These are phyloP conservation scores for Simplicillium sp. DNA, from an alignment of 2,329 filamentous ascomycete genomes.

Conservation along the genomic window DNA sequence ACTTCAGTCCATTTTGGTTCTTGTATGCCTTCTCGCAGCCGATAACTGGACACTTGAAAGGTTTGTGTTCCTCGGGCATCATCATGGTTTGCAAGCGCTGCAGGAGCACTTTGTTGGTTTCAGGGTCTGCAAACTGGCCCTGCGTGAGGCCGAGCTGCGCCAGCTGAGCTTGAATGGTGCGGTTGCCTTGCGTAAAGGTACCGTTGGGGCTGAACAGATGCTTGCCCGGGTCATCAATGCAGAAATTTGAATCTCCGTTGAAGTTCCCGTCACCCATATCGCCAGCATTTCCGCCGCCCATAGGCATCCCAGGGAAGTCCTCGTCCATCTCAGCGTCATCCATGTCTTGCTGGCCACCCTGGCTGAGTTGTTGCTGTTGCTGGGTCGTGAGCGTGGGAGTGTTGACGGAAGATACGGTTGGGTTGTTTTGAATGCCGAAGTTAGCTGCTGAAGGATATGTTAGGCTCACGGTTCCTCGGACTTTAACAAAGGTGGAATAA, in stretches of 20 bases:
- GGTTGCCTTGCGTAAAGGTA: slow-evolving; percentile 54
- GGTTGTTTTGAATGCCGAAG: slow-evolving; percentile 82
- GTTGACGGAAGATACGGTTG: slow-evolving; percentile 93
- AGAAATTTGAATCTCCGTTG: slow-evolving; percentile 37
- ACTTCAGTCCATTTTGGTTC: slow-evolving; percentile 98
- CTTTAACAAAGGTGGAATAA: slow-evolving; percentile 66
- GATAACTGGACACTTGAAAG: slow-evolving; percentile 95
- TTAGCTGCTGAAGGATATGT: slow-evolving; percentile 71
- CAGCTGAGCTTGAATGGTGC: slow-evolving; percentile 56
- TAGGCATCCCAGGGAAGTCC: slow-evolving; percentile 54
- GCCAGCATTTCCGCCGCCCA: slow-evolving; percentile 50
- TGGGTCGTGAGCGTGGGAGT: slow-evolving; percentile 83
- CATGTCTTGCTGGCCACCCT: slow-evolving; percentile 44
- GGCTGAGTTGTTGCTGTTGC: slow-evolving; percentile 57
- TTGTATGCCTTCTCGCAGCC: slow-evolving; percentile 99
- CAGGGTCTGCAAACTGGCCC: slow-evolving; percentile 68
- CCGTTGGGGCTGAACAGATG: slow-evolving; percentile 81
- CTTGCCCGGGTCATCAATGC: slow-evolving; percentile 91
- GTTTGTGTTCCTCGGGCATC: slow-evolving; percentile 86
- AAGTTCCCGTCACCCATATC: slow-evolving; percentile 36
- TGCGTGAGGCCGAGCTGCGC: slow-evolving; percentile 67
- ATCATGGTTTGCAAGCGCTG: slow-evolving; percentile 51
- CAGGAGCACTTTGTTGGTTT: slow-evolving; percentile 53
- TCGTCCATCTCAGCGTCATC: slow-evolving; percentile 64
- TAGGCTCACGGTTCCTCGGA: slow-evolving; percentile 75